Evolutionary conservation across 164 flowering plant species (phyloP).

Genomic region (Umbilicus rupestris): DNA sequence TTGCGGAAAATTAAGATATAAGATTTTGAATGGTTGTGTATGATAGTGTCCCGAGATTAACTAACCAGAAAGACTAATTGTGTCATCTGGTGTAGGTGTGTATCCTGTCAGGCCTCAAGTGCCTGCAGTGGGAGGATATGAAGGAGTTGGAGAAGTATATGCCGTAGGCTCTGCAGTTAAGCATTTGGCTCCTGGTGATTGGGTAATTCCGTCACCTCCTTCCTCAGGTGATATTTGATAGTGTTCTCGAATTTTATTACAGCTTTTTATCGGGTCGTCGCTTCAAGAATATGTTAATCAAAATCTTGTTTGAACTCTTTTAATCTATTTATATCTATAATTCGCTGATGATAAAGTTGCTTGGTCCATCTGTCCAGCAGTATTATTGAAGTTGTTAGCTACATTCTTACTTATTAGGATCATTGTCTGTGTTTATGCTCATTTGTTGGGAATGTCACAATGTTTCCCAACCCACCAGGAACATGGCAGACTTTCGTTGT

Average conservation of each 20-base stretch:
- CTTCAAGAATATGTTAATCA: not conserved
- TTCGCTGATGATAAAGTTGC: not conserved
- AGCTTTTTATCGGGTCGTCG: not conserved
- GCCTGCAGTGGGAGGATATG: constrained; percentile 94
- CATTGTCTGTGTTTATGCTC: not conserved
- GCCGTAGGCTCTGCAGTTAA: constrained; percentile 65
- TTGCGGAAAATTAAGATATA: no score
- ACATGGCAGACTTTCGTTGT: constrained; percentile 93
- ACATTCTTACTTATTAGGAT: not conserved
- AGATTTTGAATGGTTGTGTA: no score
- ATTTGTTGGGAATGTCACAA: constrained; percentile 6
- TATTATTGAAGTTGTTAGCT: not conserved
- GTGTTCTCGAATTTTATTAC: not conserved
- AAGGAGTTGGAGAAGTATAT: constrained; percentile 87
- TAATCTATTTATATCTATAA: not conserved
- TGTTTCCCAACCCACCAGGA: constrained; percentile 31
- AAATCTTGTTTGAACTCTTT: not conserved
- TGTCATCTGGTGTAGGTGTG: constrained; percentile 39
- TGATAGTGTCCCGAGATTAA: not conserved
- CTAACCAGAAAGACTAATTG: not conserved
- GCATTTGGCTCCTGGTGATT: constrained; percentile 68
- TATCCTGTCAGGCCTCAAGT: constrained; percentile 84
- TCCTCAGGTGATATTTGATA: constrained; percentile 43
- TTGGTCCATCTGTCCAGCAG: not conserved
- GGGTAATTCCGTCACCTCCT: constrained; percentile 90